These are phyloP conservation scores for Knoxdaviesia capensis DNA, from an alignment of 2,329 filamentous ascomycete species.

Conservation along the genomic window DNA sequence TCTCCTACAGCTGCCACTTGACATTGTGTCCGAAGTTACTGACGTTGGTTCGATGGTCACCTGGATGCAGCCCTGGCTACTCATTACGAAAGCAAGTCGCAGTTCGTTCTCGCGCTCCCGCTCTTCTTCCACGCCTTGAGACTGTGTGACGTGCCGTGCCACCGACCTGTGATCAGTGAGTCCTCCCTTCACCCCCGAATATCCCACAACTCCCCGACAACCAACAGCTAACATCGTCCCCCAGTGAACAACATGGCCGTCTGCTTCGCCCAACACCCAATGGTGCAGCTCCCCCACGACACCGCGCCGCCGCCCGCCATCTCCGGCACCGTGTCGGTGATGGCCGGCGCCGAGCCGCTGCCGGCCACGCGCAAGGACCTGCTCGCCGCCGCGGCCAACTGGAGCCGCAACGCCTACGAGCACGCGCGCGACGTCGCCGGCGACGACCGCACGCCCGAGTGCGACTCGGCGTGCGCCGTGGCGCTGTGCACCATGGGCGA, in stretches of 20 bases:
- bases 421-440: conserved; percentile 45
- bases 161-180: conserved; percentile 59
- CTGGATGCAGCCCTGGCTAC: conserved; percentile 42
- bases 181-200: conserved; percentile 5
- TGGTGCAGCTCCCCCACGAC: conserved; percentile 18
- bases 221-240: conserved; percentile 2
- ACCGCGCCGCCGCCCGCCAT: conserved; percentile 6
- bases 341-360: too few relatives aligned
- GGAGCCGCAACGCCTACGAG: conserved; percentile 58
- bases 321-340: too few relatives aligned
- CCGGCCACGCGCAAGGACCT: conserved; percentile 24
- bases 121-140: conserved; percentile 71
- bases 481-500: conserved; percentile 77
- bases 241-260: conserved; percentile 64
- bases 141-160: conserved; percentile 46
- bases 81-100: conserved; percentile 52
- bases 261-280: conserved; percentile 48
- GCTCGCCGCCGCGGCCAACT: conserved; percentile 50
- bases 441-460: conserved; percentile 52
- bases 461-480: conserved; percentile 64
- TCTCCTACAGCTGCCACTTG: background rate
- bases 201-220: background rate
- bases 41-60: conserved; percentile 9
- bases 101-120: conserved; percentile 66
- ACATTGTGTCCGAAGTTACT: background rate